Evolutionary conservation across 163 green algal genomes (phyloP).

Genomic region (Scenedesmus sp.): DNA sequence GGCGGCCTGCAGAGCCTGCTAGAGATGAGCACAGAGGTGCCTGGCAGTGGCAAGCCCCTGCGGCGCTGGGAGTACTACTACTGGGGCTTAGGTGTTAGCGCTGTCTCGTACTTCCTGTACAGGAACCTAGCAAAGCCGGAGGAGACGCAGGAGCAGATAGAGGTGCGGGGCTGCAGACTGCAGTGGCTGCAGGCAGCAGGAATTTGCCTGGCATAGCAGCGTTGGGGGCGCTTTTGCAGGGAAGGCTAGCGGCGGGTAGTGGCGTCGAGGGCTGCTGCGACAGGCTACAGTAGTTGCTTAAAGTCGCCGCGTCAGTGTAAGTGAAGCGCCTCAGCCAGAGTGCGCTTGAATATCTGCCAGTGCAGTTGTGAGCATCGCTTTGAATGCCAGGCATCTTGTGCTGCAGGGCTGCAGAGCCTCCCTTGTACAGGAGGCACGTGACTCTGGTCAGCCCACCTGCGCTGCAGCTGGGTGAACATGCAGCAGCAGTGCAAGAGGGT

Average conservation of each 20-base stretch:
- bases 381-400: no score
- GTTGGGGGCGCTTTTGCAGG: no score
- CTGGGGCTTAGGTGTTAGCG: conserved; percentile 40
- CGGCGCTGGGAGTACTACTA: conserved; percentile 48
- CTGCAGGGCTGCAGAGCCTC: no score
- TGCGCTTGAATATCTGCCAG: no score
- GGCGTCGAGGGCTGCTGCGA: not conserved
- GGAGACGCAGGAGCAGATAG: conserved; percentile 43
- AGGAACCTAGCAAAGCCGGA: conserved; percentile 12
- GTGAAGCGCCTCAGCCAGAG: no score
- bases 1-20: conserved; percentile 13
- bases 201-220: not conserved
- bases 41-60: conserved; percentile 43
- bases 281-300: not conserved
- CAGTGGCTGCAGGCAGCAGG: not conserved
- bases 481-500: not conserved
- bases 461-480: not conserved
- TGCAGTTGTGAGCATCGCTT: no score
- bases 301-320: no score
- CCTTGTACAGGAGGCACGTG: no score
- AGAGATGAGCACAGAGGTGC: conserved; percentile 49
- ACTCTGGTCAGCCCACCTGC: no score
- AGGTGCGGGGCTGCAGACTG: not conserved
- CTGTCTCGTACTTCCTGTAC: conserved; percentile 23
- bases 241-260: not conserved